These are phyloP conservation scores for Vitis hybrid DNA, from an alignment of 177 flowering plant genomes.

Conservation along the genomic window DNA sequence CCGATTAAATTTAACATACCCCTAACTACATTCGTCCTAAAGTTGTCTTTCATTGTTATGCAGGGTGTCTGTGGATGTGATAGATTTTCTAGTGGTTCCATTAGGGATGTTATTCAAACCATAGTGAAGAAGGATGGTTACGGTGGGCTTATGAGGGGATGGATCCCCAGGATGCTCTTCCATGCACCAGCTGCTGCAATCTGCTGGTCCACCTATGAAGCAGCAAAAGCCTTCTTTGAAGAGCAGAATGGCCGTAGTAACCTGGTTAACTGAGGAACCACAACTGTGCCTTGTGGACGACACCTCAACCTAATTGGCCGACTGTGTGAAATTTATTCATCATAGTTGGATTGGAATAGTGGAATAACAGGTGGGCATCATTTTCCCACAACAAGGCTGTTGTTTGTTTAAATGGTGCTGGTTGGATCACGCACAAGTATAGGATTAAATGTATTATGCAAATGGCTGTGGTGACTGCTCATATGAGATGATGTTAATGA, in stretches of 20 bases:
- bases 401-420: too few species aligned
- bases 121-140: conserved; percentile 75
- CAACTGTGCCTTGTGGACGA: not conserved
- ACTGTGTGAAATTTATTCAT: too few species aligned
- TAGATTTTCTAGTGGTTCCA: conserved; percentile 59
- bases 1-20: too few species aligned
- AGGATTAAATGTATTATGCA: too few species aligned
- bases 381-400: too few species aligned
- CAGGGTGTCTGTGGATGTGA: conserved; percentile 89
- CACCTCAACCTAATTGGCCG: too few species aligned
- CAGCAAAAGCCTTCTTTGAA: conserved; percentile 65
- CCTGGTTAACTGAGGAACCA: not conserved
- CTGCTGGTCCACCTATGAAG: conserved; percentile 89
- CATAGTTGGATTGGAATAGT: too few species aligned
- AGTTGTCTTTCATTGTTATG: not conserved
- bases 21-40: too few species aligned
- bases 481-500: too few species aligned
- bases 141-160: conserved; percentile 74
- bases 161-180: conserved; percentile 88
- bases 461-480: too few species aligned
- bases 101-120: conserved; percentile 45
- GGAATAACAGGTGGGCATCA: too few species aligned
- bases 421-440: too few species aligned
- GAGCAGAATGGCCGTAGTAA: conserved; percentile 31
- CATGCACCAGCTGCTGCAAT: conserved; percentile 95